A percentile compares a stretch with the other conserved stretches of the same genome.
Evolutionary conservation across 2,329 filamentous ascomycete species (phyloP).

Genomic region (Ascomycota sp.): DNA sequence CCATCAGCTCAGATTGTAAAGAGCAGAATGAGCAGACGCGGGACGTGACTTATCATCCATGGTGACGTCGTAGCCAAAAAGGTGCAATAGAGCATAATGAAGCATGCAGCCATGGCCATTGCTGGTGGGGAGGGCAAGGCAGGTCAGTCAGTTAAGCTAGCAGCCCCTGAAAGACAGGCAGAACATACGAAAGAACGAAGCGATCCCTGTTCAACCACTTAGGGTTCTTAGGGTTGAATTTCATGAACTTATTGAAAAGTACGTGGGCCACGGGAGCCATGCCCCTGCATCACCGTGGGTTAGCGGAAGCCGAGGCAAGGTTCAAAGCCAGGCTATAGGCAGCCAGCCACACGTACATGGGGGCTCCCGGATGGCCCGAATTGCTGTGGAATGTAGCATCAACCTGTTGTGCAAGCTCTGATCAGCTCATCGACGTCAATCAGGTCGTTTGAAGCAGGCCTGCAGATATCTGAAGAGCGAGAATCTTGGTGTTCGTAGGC

Average conservation of each 20-base stretch:
- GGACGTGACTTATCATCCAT: slow-evolving; percentile 58
- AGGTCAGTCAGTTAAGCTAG: not conserved
- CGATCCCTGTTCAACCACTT: slow-evolving; percentile 93
- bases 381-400: slow-evolving; percentile 95
- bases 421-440: not conserved
- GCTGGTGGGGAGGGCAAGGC: slow-evolving; percentile 21
- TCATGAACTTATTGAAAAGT: slow-evolving; percentile 98
- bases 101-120: slow-evolving; percentile 99
- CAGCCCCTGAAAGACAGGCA: not conserved
- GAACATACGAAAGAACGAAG: slow-evolving; percentile 92
- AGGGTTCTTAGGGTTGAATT: slow-evolving; percentile 98
- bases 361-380: slow-evolving; percentile 95
- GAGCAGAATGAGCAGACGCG: slow-evolving; percentile 1
- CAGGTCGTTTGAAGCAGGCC: no score
- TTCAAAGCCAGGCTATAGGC: not conserved
- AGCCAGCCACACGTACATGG: slow-evolving; percentile 43
- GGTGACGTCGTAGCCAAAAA: slow-evolving; percentile 74
- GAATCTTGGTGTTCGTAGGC: no score
- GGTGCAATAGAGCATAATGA: slow-evolving; percentile 92
- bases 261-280: slow-evolving; percentile 94
- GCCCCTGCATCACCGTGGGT: slow-evolving; percentile 26
- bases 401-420: slow-evolving; percentile 37
- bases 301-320: slow-evolving; percentile 8
- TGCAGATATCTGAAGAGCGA: no score
- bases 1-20: slow-evolving; percentile 2